A percentile compares a stretch with the other conserved stretches of the same genome.
Evolutionary conservation across 768 basidiomycete species (phyloP).

Genomic region (Holtermanniella nyarrowii): DNA sequence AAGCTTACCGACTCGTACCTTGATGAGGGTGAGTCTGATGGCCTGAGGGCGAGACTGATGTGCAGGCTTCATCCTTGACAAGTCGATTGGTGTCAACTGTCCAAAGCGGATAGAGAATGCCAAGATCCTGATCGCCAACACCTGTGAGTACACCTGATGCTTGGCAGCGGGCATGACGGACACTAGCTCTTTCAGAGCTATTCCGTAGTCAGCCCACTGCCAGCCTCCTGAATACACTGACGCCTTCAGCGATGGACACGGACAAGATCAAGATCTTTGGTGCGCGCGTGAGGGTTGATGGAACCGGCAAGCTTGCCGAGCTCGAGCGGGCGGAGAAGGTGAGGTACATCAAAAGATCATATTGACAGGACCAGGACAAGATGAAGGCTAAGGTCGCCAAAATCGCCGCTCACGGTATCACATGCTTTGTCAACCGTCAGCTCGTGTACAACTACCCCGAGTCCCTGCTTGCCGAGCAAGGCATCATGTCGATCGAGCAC

Average conservation of each 20-base stretch:
- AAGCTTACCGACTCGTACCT: conserved; percentile 97
- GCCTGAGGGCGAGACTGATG: background rate
- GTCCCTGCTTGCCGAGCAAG: conserved; percentile 82
- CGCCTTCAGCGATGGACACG: conserved; percentile 85
- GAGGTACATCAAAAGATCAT: conserved; percentile 16
- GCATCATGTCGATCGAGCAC: conserved; percentile 93
- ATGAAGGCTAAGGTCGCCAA: conserved; percentile 97
- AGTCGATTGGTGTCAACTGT: conserved; percentile 84
- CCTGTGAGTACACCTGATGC: conserved; percentile 58
- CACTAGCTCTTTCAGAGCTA: too few relatives aligned
- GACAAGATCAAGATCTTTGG: conserved; percentile 99
- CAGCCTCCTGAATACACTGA: background rate
- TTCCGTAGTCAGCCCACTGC: background rate
- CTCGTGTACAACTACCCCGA: conserved; percentile 99
- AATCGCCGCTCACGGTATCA: conserved; percentile 90
- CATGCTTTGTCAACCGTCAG: conserved; percentile 94
- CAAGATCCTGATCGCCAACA: conserved; percentile 94
- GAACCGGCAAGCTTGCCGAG: conserved; percentile 93
- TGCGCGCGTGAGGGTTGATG: conserved; percentile 87
- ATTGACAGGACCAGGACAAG: conserved; percentile 63
- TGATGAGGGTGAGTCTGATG: conserved; percentile 61
- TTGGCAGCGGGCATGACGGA: background rate
- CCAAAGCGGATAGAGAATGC: conserved; percentile 90
- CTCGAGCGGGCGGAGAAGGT: conserved; percentile 91
- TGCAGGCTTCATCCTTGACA: conserved; percentile 92